Evolutionary conservation across 768 basidiomycete species (phyloP), one percentile per base, ranked within the genome.

Genomic region (Leccinum uliginosum): DNA sequence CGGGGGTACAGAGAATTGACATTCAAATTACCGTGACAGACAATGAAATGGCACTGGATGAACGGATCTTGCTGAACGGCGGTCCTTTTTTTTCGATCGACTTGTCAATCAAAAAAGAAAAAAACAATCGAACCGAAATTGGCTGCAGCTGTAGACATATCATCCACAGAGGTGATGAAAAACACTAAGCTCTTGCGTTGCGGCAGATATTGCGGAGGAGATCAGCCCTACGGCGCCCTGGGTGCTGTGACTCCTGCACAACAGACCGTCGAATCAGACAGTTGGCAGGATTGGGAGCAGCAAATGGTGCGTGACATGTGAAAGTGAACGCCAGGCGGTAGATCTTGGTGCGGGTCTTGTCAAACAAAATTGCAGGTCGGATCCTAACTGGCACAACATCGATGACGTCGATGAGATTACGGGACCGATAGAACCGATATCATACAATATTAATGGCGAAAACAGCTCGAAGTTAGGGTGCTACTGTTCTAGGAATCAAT

Each of bases 401-500:
- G 3, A n/a, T 27, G 46, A 1, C 27, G 15, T 6, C 19, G 48
- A 46, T n/a, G 7, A 12, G 8, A 21, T 50, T 43, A 29, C 32
- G 40, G 49, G 30, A 47, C 44, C 23, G n/a, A 47, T 50, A 44
- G 26, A 45, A 19, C 12, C 30, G 40, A 43, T 43, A 43, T 15
- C 12, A 53, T 44, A 52, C 45, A 32, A 32, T 29, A 29, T 29
- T 3, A 44, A 48, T 44, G 9, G 45, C n/a, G 38, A 45, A 56
- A 45, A 40, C 35, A 17, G 34, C 26, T 40, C 40, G 40, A 32
- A 34, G 43, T 19, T 27, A 32, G 23, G 19, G 6, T n/a, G 24
- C 38, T 35, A 50, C 30, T n/a, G n/a, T n/a, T n/a, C n/a, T 32
- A 32, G 35, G 43, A 32, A 32, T 69, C 53, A 68, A 48, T 53